phyloP scores from a whole-genome alignment of 1,284 basidiomycete species.

The Papiliotrema terrestris region DNA sequence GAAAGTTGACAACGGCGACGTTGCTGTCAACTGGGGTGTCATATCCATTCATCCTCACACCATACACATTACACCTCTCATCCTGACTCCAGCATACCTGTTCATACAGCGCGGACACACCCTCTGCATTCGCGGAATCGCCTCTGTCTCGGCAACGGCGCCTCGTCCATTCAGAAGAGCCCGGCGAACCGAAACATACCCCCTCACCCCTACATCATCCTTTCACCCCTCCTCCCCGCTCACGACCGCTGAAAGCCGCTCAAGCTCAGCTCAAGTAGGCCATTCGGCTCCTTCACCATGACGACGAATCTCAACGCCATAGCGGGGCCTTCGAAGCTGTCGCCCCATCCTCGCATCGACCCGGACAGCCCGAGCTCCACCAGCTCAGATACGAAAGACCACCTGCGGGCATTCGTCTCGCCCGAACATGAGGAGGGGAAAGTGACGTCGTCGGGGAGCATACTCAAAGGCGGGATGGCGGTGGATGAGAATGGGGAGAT shows the following conservation, averaged over 20 bases:
- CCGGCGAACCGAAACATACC: background rate
- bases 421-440: no score
- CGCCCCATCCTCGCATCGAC: constrained; percentile 11
- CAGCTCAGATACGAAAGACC: constrained; percentile 4
- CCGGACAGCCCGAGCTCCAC: background rate
- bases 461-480: constrained; percentile 34
- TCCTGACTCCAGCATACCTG: no score
- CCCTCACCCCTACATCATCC: background rate
- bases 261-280: background rate
- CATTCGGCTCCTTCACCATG: constrained; percentile 15
- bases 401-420: constrained; percentile 4
- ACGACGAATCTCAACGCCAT: constrained; percentile 40
- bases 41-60: no score
- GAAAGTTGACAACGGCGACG: no score
- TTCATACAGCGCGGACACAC: no score
- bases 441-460: background rate
- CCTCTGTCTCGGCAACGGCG: no score
- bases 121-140: no score
- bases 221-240: background rate
- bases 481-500: constrained; percentile 47
- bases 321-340: constrained; percentile 35
- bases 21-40: no score
- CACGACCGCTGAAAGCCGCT: background rate
- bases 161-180: no score
- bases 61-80: no score